A percentile compares a stretch with the other conserved stretches of the same genome.
phyloP scores from a whole-genome alignment of 1,284 basidiomycete species.

The Ganoderma multipileum region DNA sequence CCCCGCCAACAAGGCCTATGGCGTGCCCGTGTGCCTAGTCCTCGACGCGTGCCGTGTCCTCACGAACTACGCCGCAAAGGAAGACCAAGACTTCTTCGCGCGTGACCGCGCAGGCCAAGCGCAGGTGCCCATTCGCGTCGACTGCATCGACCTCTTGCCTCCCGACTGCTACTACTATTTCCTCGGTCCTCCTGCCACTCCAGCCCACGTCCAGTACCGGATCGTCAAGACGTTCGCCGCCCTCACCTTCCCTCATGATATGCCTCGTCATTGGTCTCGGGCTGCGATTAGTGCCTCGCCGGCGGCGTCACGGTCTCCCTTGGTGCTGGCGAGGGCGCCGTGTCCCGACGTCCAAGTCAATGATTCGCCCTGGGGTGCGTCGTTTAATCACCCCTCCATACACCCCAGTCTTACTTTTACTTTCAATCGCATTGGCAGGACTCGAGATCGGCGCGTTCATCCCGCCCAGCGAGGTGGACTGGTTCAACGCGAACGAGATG shows the following conservation, averaged over 20 bases:
- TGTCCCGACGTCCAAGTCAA: neutral
- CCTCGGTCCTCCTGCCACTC: neutral
- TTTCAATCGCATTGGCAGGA: neutral
- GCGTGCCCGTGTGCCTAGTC: neutral
- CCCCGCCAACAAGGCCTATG: neutral
- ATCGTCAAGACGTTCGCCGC: neutral
- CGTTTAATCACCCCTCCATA: neutral
- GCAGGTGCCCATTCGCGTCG: neutral
- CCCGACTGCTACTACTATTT: neutral
- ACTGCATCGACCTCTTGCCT: neutral
- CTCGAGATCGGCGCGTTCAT: neutral
- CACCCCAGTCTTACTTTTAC: neutral
- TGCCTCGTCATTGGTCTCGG: neutral
- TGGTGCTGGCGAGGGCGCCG: neutral
- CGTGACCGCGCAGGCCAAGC: neutral
- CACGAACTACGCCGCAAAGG: neutral
- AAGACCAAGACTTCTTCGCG: neutral
- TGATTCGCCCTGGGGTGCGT: neutral
- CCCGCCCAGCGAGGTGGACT: neutral
- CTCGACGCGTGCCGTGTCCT: neutral
- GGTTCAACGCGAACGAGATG: slow-evolving; percentile 1
- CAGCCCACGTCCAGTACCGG: neutral
- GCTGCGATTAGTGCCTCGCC: neutral
- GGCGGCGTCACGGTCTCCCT: neutral
- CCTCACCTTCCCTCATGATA: neutral